Evolutionary conservation across 2,329 filamentous ascomycete species (phyloP), one percentile per base, ranked within the genome.

Genomic region (Fusarium xyrophilum): DNA sequence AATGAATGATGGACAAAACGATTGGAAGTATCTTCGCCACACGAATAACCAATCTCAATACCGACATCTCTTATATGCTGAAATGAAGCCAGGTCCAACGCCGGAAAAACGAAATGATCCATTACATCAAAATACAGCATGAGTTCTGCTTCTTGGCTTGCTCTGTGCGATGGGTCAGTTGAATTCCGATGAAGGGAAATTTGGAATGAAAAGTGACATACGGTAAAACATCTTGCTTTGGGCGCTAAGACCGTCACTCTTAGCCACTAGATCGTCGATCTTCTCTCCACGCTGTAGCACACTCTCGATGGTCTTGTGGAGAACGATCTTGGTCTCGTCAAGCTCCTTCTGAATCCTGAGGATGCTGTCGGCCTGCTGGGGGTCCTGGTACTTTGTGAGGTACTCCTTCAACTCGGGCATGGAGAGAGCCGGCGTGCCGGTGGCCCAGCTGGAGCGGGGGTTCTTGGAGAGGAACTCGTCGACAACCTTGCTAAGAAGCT

Each of bases 161-260:
- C 79, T 83, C 84, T 86, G 55, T 21, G 30, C 65, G 63, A 54
- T 6, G n/a, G 23, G 27, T 43, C 51, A 33, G 69, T 68, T 56
- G 19, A 11, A 19, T 44, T 42, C 9, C 14, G 21, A 21, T 17
- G 51, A 52, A 39, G 8, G 11, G 21, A 25, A 17, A 12, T 54
- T 44, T 19, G 32, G 19, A 25, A 64, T 59, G 56, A 51, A 30
- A 17, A 23, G 19, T 10, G 25, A 82, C 85, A 74, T 80, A 91
- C 91, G 93, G 80, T 98, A 98, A 80, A 99, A 99, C 91, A 96
- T 95, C 86, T 97, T 98, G 83, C 93, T 97, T 84, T 96, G 92
- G 51, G 89, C 88, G 80, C 93, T 97, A 75, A 99, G 81, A 15
- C 90, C 93, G 74, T 97, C 93, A 75, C 93, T 97, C 88, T 98